Conservation (phyloP, 331 rosid genomes). For the Quercus phellos region DNA sequence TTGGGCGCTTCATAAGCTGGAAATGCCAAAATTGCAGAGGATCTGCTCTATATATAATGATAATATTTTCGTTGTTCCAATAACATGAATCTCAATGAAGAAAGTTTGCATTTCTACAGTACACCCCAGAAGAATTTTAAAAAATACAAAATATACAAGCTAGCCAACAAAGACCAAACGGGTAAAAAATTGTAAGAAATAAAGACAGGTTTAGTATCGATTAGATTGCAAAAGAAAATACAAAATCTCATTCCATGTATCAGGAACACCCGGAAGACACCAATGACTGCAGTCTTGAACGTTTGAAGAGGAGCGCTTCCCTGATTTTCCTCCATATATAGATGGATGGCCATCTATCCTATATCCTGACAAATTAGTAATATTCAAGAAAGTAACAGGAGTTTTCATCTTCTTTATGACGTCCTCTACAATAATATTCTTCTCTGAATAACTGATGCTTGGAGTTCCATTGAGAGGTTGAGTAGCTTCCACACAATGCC, state of each 20-base stretch:
- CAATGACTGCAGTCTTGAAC: conserved; percentile 95
- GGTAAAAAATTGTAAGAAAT: conserved; percentile 4
- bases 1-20: not conserved
- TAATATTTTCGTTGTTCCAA: not conserved
- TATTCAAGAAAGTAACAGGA: conserved; percentile 62
- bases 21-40: not conserved
- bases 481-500: conserved; percentile 72
- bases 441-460: conserved; percentile 31
- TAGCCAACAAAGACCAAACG: not conserved
- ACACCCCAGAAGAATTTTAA: not conserved
- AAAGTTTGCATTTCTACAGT: not conserved
- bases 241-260: conserved; percentile 73
- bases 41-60: not conserved
- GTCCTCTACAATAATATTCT: conserved; percentile 50
- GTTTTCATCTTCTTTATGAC: conserved; percentile 67
- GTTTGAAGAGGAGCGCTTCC: conserved; percentile 24
- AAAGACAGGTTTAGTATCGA: not conserved
- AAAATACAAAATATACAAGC: not conserved
- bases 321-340: conserved; percentile 45
- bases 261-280: conserved; percentile 99
- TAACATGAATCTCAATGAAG: not conserved
- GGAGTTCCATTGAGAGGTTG: conserved; percentile 47
- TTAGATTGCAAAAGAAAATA: conserved; percentile 51
- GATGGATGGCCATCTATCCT: conserved; percentile 88
- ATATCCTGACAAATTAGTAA: conserved; percentile 64